These are phyloP conservation scores for Rutidosis leptorrhynchoides DNA, from an alignment of 129 eudicot species.

Conservation along the genomic window DNA sequence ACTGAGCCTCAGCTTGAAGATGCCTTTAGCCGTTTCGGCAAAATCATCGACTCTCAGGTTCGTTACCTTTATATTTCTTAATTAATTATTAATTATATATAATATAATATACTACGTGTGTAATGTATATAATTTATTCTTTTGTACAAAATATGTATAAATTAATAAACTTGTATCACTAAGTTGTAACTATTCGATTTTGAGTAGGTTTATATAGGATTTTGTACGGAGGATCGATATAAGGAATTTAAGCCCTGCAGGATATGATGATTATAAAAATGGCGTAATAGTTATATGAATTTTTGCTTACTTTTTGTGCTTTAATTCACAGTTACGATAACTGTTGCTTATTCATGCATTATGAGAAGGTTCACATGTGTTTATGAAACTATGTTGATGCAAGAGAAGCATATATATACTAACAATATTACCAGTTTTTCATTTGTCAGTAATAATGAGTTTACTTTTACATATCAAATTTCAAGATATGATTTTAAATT, in stretches of 20 bases:
- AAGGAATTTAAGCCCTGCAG: background rate
- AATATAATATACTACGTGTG: background rate
- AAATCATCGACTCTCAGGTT: slow-evolving; percentile 80
- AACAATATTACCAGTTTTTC: slow-evolving; percentile 3
- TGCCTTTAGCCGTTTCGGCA: slow-evolving; percentile 86
- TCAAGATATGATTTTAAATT: no score
- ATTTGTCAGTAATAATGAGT: background rate
- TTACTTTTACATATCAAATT: no score
- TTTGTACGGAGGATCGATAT: background rate
- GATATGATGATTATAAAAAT: background rate
- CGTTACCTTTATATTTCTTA: background rate
- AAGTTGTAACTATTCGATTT: background rate
- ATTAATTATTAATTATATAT: background rate
- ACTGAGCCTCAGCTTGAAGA: slow-evolving; percentile 81
- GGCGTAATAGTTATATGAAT: background rate
- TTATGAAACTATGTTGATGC: slow-evolving; percentile 6
- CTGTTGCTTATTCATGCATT: background rate
- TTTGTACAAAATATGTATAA: background rate
- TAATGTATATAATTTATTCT: background rate
- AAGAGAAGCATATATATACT: background rate
- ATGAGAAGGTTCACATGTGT: background rate
- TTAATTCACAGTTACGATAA: background rate
- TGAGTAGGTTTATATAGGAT: background rate
- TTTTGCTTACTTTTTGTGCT: background rate
- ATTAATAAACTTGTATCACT: background rate